phyloP scores from a whole-genome alignment of 495 filamentous ascomycete species.

The Neurospora sublineolata region DNA sequence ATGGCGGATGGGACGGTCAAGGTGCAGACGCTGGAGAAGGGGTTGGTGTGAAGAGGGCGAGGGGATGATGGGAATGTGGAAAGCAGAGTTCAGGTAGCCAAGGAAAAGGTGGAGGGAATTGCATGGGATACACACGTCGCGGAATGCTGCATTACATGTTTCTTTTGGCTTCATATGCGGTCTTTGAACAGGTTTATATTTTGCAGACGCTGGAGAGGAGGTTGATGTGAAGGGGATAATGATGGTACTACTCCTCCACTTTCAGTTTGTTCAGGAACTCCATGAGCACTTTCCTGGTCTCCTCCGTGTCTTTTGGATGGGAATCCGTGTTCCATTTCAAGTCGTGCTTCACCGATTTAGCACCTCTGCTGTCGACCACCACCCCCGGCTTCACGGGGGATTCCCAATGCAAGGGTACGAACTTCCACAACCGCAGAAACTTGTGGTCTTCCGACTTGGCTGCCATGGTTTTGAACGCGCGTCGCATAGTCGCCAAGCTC shows the following conservation, averaged over 20 bases:
- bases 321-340: background rate
- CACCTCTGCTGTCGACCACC: background rate
- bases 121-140: too few species aligned
- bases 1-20: slow-evolving; percentile 50
- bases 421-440: background rate
- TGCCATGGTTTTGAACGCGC: background rate
- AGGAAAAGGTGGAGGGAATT: too few species aligned
- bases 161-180: too few species aligned
- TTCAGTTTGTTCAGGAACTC: background rate
- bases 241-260: background rate
- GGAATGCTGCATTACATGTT: too few species aligned
- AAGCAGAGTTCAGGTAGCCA: too few species aligned
- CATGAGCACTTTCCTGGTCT: background rate
- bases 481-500: background rate
- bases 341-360: background rate
- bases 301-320: background rate
- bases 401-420: background rate
- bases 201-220: too few species aligned
- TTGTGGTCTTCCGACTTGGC: background rate
- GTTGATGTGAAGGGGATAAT: too few species aligned
- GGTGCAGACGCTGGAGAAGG: slow-evolving; percentile 25
- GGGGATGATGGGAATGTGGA: too few species aligned
- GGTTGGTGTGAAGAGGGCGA: background rate
- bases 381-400: background rate
- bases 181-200: too few species aligned